Evolutionary conservation across 306 rosid species (phyloP).

Genomic region (Fragaria iinumae): DNA sequence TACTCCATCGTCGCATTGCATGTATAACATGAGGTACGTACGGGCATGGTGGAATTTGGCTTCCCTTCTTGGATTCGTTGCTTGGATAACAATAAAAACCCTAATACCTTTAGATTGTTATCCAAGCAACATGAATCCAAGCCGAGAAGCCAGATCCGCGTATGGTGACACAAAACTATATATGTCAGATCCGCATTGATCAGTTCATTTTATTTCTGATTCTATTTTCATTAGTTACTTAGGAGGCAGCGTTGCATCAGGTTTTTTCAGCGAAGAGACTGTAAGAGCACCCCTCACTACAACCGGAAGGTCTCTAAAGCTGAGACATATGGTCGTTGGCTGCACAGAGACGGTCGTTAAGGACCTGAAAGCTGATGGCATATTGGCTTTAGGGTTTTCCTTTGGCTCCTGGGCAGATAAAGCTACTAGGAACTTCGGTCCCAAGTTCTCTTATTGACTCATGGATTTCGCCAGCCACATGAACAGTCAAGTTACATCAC

Average conservation of each 20-base stretch:
- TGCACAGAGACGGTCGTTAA: neutral
- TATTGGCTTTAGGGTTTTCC: neutral
- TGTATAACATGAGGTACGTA: constrained; percentile 2
- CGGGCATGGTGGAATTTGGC: too few relatives aligned
- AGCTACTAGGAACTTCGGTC: neutral
- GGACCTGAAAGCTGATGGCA: neutral
- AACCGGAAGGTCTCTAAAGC: neutral
- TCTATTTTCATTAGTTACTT: neutral
- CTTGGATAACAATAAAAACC: too few relatives aligned
- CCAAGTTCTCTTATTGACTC: constrained; percentile 1
- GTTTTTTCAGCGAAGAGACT: neutral
- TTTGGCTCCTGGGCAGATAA: neutral
- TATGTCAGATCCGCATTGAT: neutral
- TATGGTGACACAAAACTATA: too few relatives aligned
- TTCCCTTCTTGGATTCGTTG: too few relatives aligned
- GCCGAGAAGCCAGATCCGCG: too few relatives aligned
- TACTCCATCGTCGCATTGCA: neutral
- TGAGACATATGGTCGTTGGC: neutral
- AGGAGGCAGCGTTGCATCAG: neutral
- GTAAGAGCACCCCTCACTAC: constrained; percentile 5
- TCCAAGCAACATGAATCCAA: too few relatives aligned
- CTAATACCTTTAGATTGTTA: too few relatives aligned
- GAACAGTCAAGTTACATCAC: neutral
- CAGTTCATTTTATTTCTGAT: neutral
- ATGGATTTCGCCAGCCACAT: neutral